A percentile compares a stretch with the other conserved stretches of the same genome.
Evolutionary conservation across 306 rosid species (phyloP).

Genomic region (Carpinus viminea): DNA sequence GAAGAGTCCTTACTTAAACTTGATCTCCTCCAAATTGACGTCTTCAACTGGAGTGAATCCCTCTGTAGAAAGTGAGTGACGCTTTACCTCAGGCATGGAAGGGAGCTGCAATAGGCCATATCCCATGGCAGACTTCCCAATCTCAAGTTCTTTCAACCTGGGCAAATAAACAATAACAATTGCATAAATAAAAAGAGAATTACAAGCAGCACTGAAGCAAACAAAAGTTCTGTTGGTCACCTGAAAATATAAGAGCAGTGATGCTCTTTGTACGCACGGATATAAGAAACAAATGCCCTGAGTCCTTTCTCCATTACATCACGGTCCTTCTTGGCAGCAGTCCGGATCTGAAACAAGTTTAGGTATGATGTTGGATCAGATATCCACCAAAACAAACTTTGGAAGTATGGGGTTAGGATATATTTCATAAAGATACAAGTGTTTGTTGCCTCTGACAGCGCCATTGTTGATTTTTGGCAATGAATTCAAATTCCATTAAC

Average conservation of each 20-base stretch:
- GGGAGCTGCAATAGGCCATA: conserved; percentile 88
- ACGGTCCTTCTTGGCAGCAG: conserved; percentile 76
- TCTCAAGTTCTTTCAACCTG: conserved; percentile 95
- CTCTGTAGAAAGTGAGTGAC: conserved; percentile 62
- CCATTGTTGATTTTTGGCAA: background rate
- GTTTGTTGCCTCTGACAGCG: background rate
- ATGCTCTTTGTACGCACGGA: conserved; percentile 92
- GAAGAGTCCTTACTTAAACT: conserved; percentile 59
- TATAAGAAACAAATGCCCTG: conserved; percentile 87
- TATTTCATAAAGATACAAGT: background rate
- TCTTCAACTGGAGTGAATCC: conserved; percentile 80
- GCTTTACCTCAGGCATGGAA: conserved; percentile 75
- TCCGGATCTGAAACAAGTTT: conserved; percentile 60
- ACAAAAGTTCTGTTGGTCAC: conserved; percentile 32
- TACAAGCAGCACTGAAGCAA: conserved; percentile 14
- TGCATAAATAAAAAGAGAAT: conserved; percentile 19
- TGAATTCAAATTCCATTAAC: background rate
- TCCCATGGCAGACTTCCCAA: conserved; percentile 89
- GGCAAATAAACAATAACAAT: conserved; percentile 17
- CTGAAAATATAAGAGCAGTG: conserved; percentile 84
- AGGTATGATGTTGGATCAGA: background rate
- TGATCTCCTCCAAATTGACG: conserved; percentile 72
- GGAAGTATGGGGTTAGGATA: background rate
- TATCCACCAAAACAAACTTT: background rate
- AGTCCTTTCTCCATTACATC: conserved; percentile 92